Evolutionary conservation across 345 rosid species (phyloP).

Genomic region (Turnera subulata): DNA sequence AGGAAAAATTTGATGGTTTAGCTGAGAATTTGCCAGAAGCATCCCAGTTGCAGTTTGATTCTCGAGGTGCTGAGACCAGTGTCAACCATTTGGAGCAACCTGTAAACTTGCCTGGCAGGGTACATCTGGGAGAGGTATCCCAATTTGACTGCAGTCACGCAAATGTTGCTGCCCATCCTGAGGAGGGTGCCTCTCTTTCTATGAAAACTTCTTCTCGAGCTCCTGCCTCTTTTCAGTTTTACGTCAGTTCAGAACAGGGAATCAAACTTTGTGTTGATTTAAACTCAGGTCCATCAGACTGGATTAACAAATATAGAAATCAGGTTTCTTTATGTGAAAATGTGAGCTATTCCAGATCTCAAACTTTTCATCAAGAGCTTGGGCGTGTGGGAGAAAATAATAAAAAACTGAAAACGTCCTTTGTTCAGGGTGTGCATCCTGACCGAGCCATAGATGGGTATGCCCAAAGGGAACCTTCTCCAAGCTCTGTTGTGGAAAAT

Average conservation of each 20-base stretch:
- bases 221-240: conserved; percentile 63
- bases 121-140: conserved; percentile 18
- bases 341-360: conserved; percentile 32
- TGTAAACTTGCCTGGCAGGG: conserved; percentile 15
- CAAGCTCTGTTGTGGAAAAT: conserved; percentile 29
- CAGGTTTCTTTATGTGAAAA: conserved; percentile 49
- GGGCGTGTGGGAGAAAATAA: conserved; percentile 41
- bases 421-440: conserved; percentile 20
- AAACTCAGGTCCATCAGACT: conserved; percentile 56
- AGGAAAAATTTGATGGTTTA: conserved; percentile 37
- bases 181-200: conserved; percentile 20
- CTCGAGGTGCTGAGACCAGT: conserved; percentile 24
- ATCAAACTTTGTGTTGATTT: conserved; percentile 75
- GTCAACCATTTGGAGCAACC: conserved; percentile 22
- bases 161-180: conserved; percentile 29
- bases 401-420: conserved; percentile 34
- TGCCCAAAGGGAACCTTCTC: conserved; percentile 27
- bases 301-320: conserved; percentile 54
- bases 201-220: conserved; percentile 15
- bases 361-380: conserved; percentile 36
- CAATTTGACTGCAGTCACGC: conserved; percentile 23
- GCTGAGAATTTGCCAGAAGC: conserved; percentile 13
- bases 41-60: conserved; percentile 23
- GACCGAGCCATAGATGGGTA: conserved; percentile 29
- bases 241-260: conserved; percentile 67